Percentiles rank a stretch among this genome's conserved stretches.
Evolutionary conservation across 2,329 filamentous ascomycete species (phyloP).

Genomic region (Teratosphaeria pseudoeucalypti): DNA sequence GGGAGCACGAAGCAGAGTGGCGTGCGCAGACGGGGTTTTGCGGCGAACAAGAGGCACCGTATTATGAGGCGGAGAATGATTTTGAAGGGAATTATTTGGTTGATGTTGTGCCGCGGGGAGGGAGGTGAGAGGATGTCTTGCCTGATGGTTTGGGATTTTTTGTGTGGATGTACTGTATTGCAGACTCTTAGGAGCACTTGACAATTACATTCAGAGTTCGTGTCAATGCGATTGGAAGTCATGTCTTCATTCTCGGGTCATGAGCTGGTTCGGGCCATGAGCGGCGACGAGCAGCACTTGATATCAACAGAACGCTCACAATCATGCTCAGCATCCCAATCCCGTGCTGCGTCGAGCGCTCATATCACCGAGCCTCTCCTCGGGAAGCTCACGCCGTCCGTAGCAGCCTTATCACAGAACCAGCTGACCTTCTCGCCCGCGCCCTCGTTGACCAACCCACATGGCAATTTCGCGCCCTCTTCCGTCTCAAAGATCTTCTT

Average conservation of each 20-base stretch:
- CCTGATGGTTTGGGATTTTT: not conserved
- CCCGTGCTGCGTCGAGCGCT: not conserved
- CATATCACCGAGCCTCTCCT: constrained; percentile 49
- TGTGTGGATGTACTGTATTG: not conserved
- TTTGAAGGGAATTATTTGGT: not conserved
- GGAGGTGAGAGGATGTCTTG: too few species aligned
- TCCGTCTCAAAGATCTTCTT: constrained; percentile 81
- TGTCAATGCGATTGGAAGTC: not conserved
- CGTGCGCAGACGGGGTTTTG: not conserved
- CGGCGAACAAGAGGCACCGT: not conserved
- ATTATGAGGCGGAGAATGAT: not conserved
- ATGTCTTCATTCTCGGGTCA: not conserved
- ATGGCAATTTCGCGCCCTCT: constrained; percentile 64
- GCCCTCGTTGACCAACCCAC: constrained; percentile 74
- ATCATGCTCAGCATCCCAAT: not conserved
- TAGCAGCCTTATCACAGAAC: constrained; percentile 82
- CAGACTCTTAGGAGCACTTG: not conserved
- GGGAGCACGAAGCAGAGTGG: not conserved
- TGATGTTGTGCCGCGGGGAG: not conserved
- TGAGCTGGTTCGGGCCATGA: not conserved
- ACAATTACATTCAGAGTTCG: not conserved
- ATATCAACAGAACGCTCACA: not conserved
- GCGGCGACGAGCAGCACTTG: not conserved
- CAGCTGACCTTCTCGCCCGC: constrained; percentile 82
- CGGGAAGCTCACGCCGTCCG: constrained; percentile 76